Percentiles rank a stretch among this genome's conserved stretches.
These are phyloP conservation scores for Peronospora destructor DNA, from an alignment of 352 stramenopile genomes.

Conservation along the genomic window DNA sequence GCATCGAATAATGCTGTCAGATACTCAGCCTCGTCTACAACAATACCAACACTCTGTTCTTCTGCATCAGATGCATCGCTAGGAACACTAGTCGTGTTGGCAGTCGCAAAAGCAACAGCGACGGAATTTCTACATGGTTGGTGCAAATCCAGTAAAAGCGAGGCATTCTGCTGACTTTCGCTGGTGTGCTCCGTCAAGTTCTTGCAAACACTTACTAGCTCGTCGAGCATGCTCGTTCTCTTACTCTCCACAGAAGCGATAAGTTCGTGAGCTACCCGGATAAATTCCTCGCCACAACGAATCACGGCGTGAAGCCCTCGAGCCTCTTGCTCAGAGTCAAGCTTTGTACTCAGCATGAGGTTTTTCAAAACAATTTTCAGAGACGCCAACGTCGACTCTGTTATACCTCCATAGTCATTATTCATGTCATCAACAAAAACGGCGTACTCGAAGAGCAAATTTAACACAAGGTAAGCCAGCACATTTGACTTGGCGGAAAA, in stretches of 20 bases:
- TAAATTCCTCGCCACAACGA: slow-evolving; percentile 19
- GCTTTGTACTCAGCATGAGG: slow-evolving; percentile 11
- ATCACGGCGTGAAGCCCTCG: slow-evolving; percentile 10
- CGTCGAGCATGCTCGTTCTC: slow-evolving; percentile 18
- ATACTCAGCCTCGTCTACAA: slow-evolving; percentile 11
- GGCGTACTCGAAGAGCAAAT: slow-evolving; percentile 38
- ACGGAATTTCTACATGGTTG: slow-evolving; percentile 2
- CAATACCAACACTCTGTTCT: slow-evolving; percentile 4
- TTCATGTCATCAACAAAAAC: slow-evolving; percentile 23
- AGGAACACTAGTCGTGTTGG: slow-evolving; percentile 5
- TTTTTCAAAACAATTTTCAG: slow-evolving; percentile 18
- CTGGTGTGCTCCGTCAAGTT: slow-evolving; percentile 11
- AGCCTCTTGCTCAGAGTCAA: neutral
- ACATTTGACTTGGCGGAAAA: slow-evolving; percentile 33
- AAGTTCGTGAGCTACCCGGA: slow-evolving; percentile 14
- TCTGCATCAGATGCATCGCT: slow-evolving; percentile 9
- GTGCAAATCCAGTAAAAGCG: slow-evolving; percentile 16
- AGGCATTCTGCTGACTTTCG: slow-evolving; percentile 18
- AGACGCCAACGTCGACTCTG: slow-evolving; percentile 2
- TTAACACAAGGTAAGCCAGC: slow-evolving; percentile 35
- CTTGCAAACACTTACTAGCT: slow-evolving; percentile 17
- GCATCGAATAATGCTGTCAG: slow-evolving; percentile 13
- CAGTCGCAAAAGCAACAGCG: slow-evolving; percentile 2
- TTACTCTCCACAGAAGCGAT: neutral
- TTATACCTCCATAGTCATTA: slow-evolving; percentile 9